Evolutionary conservation across 139 green algal species (phyloP).

Genomic region (Dunaliella sp.): DNA sequence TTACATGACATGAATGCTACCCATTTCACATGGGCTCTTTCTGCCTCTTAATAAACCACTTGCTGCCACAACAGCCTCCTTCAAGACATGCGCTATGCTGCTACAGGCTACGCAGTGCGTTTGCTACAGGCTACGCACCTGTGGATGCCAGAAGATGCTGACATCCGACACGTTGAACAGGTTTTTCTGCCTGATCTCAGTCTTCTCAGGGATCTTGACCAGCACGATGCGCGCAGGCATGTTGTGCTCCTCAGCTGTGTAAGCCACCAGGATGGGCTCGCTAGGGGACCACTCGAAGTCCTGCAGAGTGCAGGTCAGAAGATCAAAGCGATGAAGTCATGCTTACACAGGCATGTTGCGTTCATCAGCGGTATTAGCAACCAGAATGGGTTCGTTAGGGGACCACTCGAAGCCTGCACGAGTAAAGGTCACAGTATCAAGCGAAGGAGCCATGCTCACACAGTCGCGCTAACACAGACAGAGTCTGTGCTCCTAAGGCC

Average conservation of each 20-base stretch:
- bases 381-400: constrained; percentile 81
- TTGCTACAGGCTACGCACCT: neutral
- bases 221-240: constrained; percentile 79
- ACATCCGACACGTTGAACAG: constrained; percentile 92
- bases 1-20: too few species aligned
- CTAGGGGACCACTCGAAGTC: constrained; percentile 92
- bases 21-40: too few species aligned
- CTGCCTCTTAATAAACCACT: too few species aligned
- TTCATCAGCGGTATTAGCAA: constrained; percentile 79
- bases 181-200: constrained; percentile 94
- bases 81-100: too few species aligned
- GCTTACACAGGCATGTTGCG: constrained; percentile 32
- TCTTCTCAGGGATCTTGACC: constrained; percentile 70
- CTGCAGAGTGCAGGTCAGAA: constrained; percentile 16
- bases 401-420: constrained; percentile 95
- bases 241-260: constrained; percentile 85
- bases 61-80: too few species aligned
- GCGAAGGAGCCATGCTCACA: too few species aligned
- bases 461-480: too few species aligned
- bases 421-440: too few species aligned
- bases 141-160: constrained; percentile 94
- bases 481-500: too few species aligned
- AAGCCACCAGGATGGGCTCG: constrained; percentile 83
- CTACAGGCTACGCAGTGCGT: too few species aligned
- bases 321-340: neutral